A percentile compares a stretch with the other conserved stretches of the same genome.
These are phyloP conservation scores for Tylopilus sp. DNA, from an alignment of 1,284 basidiomycete species.

Conservation along the genomic window DNA sequence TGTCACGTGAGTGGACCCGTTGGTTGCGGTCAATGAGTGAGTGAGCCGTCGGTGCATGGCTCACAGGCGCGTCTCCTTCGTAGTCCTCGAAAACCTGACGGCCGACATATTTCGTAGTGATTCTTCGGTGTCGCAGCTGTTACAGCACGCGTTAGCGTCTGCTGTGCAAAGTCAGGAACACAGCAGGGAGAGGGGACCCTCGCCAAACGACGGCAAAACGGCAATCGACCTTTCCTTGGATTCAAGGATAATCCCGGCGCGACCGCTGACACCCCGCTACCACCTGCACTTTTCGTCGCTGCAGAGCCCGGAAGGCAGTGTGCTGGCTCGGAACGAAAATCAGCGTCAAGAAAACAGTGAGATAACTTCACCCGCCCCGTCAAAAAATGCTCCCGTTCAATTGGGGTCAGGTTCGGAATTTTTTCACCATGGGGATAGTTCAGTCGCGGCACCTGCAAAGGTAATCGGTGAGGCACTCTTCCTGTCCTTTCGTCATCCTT, in stretches of 20 bases:
- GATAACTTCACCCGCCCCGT: constrained; percentile 8
- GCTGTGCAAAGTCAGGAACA: constrained; percentile 16
- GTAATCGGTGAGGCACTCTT: constrained; percentile 33
- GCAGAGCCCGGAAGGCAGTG: constrained; percentile 29
- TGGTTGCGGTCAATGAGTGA: too few relatives aligned
- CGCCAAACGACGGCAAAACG: constrained; percentile 16
- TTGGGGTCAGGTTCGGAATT: constrained; percentile 20
- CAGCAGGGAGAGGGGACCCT: constrained; percentile 6
- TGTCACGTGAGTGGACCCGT: constrained; percentile 11
- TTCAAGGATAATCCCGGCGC: constrained; percentile 26
- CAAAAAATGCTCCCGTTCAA: constrained; percentile 11
- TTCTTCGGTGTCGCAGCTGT: constrained; percentile 25
- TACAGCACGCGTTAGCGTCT: constrained; percentile 32
- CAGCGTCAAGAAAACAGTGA: constrained; percentile 10
- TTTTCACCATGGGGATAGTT: constrained; percentile 27
- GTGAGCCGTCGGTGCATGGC: constrained; percentile 11
- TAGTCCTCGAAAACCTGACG: constrained; percentile 16
- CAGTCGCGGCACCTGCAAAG: constrained; percentile 30
- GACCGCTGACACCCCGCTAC: constrained; percentile 40
- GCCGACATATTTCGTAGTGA: constrained; percentile 22
- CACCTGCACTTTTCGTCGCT: constrained; percentile 52
- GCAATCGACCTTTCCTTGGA: constrained; percentile 24
- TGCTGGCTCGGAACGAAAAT: constrained; percentile 47
- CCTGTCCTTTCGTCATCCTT: constrained; percentile 14
- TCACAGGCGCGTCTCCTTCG: constrained; percentile 31